Conservation (phyloP, 495 filamentous ascomycete genomes). For the Neurospora africana region DNA sequence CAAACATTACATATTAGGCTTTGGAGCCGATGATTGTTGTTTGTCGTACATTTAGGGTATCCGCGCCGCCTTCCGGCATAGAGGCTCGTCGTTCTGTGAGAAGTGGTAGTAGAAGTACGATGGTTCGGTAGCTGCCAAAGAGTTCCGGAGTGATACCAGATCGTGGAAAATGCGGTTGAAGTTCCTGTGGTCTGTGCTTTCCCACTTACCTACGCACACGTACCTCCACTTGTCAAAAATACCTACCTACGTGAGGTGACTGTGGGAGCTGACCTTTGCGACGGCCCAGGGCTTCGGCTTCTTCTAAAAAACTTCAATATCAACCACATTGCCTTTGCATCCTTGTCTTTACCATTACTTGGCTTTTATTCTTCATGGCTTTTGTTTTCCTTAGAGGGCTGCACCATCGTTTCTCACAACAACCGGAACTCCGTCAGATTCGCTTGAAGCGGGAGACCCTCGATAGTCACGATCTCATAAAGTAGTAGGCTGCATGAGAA, state of each 20-base stretch:
- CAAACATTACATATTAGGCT: neutral
- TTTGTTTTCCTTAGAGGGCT: neutral
- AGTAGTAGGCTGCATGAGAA: neutral
- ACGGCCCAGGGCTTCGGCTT: neutral
- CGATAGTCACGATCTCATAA: neutral
- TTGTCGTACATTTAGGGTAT: neutral
- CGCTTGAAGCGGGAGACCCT: neutral
- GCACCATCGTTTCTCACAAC: neutral
- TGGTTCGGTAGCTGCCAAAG: neutral
- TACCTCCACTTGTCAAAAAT: neutral
- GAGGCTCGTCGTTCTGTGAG: neutral
- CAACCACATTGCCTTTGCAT: neutral
- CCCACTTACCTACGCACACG: neutral
- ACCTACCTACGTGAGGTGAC: neutral
- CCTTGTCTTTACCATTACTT: neutral
- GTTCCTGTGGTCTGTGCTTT: neutral
- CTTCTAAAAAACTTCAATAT: neutral
- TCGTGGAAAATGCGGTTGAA: neutral
- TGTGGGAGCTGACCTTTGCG: neutral
- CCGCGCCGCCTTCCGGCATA: neutral
- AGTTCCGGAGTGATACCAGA: neutral
- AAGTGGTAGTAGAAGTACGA: neutral
- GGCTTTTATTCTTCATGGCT: neutral
- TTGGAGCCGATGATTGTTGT: neutral
- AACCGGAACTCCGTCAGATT: neutral